Percentiles rank a stretch among this genome's conserved stretches.
Conservation (phyloP, 2,329 filamentous ascomycete species). For the Epichloe hybrida region DNA sequence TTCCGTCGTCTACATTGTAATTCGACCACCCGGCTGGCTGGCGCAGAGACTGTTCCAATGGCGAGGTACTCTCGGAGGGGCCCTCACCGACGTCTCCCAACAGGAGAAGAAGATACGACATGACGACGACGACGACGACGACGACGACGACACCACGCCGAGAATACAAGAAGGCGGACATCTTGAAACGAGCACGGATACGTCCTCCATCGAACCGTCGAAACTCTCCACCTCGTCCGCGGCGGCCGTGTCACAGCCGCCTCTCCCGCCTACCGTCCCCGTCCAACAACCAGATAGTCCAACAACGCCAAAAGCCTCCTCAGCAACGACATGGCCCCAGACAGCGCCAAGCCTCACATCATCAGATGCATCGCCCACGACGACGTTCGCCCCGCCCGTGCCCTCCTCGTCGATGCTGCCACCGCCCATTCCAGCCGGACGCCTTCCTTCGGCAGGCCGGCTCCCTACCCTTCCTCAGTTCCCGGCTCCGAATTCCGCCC, state of each 20-base stretch:
- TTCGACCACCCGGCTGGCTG: constrained; percentile 39
- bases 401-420: constrained; percentile 15
- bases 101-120: not conserved
- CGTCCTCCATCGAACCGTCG: not conserved
- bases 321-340: constrained; percentile 11
- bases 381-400: constrained; percentile 3
- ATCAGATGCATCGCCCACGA: constrained; percentile 6
- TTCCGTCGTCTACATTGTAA: constrained; percentile 42
- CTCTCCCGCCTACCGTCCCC: constrained; percentile 15
- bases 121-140: too few species aligned
- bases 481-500: constrained; percentile 37
- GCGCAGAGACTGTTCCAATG: constrained; percentile 15
- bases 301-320: constrained; percentile 37
- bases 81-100: constrained; percentile 2
- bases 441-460: constrained; percentile 17
- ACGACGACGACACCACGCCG: not conserved
- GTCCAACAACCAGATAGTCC: constrained; percentile 24
- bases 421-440: constrained; percentile 14
- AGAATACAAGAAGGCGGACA: not conserved
- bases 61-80: constrained; percentile 7
- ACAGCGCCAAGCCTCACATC: constrained; percentile 34
- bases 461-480: constrained; percentile 29
- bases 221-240: constrained; percentile 2
- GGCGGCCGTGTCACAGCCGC: constrained; percentile 14
- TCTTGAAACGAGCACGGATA: not conserved